Evolutionary conservation across 2,329 filamentous ascomycete species (phyloP).

Genomic region (Colletotrichum sp.): DNA sequence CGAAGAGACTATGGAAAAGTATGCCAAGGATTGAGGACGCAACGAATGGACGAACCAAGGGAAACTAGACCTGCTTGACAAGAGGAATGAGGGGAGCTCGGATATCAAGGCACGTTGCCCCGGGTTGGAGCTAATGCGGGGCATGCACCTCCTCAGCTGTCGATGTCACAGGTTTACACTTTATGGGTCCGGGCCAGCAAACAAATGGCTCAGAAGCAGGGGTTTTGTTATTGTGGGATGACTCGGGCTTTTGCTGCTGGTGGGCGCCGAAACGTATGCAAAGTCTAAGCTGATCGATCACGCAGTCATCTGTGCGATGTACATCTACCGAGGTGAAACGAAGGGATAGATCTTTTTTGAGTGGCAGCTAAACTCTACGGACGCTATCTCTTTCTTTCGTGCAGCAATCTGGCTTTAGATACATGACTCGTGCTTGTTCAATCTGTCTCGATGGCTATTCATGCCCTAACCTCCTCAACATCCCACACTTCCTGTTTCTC

Average conservation of each 20-base stretch:
- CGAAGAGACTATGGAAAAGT: not conserved
- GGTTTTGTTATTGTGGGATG: not conserved
- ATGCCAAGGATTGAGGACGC: not conserved
- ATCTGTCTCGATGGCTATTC: not conserved
- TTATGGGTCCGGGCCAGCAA: not conserved
- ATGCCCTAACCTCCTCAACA: not conserved
- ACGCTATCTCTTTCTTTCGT: not conserved
- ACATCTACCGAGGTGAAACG: not conserved
- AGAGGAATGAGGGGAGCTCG: not conserved
- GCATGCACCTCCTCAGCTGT: not conserved
- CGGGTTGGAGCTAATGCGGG: not conserved
- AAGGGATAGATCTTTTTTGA: not conserved
- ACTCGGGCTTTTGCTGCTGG: not conserved
- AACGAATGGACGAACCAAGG: not conserved
- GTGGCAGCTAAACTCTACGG: not conserved
- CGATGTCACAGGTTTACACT: not conserved
- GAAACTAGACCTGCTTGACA: not conserved
- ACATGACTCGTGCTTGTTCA: not conserved
- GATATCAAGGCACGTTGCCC: not conserved
- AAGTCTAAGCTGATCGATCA: not conserved
- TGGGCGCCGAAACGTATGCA: not conserved
- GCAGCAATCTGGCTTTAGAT: not conserved
- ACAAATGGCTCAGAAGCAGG: not conserved
- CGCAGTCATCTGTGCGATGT: not conserved
- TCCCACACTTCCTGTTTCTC: conserved; percentile 5